Conservation (phyloP, 1,284 basidiomycete genomes). For the Athelia psychrophila region DNA sequence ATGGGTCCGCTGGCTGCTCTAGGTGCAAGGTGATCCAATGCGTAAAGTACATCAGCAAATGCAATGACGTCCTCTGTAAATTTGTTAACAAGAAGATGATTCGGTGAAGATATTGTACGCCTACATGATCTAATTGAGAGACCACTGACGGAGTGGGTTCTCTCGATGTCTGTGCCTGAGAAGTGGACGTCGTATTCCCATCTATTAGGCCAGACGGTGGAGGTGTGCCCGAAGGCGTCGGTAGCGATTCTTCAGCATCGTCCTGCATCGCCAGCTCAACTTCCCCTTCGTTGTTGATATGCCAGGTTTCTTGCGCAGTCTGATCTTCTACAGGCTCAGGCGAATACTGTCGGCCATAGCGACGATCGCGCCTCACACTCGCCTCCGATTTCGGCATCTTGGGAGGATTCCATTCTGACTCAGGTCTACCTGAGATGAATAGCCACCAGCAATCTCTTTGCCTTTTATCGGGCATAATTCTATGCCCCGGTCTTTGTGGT, state of each 20-base stretch:
- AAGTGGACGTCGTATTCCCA: too few species aligned
- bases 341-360: slow-evolving; percentile 33
- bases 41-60: slow-evolving; percentile 79
- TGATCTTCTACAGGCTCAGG: slow-evolving; percentile 22
- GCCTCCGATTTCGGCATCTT: slow-evolving; percentile 38
- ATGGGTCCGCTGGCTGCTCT: slow-evolving; percentile 36
- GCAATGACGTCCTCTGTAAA: slow-evolving; percentile 61
- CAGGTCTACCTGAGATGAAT: slow-evolving; percentile 67
- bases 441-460: slow-evolving; percentile 76
- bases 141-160: slow-evolving; percentile 59
- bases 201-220: slow-evolving; percentile 18
- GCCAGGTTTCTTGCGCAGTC: slow-evolving; percentile 23
- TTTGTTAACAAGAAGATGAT: slow-evolving; percentile 4
- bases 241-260: slow-evolving; percentile 33
- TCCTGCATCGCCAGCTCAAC: slow-evolving; percentile 32
- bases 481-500: slow-evolving; percentile 22
- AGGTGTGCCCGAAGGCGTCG: slow-evolving; percentile 38
- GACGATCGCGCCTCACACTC: slow-evolving; percentile 19
- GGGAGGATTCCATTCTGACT: slow-evolving; percentile 60
- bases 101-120: slow-evolving; percentile 15
- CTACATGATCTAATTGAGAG: slow-evolving; percentile 62
- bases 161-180: slow-evolving; percentile 28
- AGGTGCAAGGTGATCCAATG: slow-evolving; percentile 73
- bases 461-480: slow-evolving; percentile 61
- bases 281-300: slow-evolving; percentile 36